phyloP scores from a whole-genome alignment of 116 monocot species.

The Trichopus zeylanicus region DNA sequence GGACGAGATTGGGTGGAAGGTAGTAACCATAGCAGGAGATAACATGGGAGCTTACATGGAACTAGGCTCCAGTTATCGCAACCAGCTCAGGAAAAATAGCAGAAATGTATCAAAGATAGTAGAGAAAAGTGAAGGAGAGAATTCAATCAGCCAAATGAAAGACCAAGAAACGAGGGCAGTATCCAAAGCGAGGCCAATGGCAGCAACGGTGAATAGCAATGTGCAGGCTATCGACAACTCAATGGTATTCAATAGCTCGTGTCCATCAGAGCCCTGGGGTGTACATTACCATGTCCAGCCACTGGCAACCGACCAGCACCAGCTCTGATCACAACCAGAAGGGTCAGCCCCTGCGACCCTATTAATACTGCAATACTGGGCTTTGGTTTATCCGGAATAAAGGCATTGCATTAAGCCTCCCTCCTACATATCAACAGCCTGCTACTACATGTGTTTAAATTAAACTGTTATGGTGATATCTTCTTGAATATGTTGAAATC shows the following conservation, averaged over 20 bases:
- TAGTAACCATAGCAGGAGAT: slow-evolving; percentile 54
- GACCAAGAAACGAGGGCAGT: not conserved
- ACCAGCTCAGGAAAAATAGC: not conserved
- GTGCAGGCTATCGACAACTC: slow-evolving; percentile 80
- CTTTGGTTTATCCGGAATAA: not conserved
- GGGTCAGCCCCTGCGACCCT: not conserved
- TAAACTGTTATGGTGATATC: too few relatives aligned
- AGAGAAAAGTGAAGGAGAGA: not conserved
- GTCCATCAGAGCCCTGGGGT: slow-evolving; percentile 54
- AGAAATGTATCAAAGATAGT: not conserved
- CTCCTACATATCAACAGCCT: too few relatives aligned
- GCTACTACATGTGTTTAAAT: too few relatives aligned
- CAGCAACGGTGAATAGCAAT: slow-evolving; percentile 63
- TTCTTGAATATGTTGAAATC: not conserved
- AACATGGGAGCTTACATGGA: slow-evolving; percentile 79
- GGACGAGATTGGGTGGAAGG: slow-evolving; percentile 17
- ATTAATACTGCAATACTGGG: not conserved
- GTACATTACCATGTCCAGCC: slow-evolving; percentile 31
- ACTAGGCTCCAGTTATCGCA: not conserved
- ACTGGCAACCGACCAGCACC: not conserved
- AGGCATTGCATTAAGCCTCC: not conserved
- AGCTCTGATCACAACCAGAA: not conserved
- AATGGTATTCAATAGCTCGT: slow-evolving; percentile 37
- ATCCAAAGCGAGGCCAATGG: slow-evolving; percentile 17
- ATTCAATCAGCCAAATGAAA: not conserved